Evolutionary conservation across 257 asterid genomes (phyloP).

Genomic region (Ocimum tenuiflorum): DNA sequence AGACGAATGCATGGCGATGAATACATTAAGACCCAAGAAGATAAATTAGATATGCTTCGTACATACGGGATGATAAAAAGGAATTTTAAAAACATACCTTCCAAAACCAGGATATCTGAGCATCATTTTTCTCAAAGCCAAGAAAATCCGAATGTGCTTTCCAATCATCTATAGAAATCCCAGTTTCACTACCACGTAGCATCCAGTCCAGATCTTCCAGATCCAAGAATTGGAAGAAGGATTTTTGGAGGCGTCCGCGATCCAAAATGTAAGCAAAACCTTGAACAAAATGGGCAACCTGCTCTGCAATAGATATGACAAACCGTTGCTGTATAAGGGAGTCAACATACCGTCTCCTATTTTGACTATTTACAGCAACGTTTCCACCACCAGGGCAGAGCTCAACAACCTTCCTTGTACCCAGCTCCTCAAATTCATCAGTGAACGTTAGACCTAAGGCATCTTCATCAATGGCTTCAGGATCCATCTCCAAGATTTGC

Average conservation of each 20-base stretch:
- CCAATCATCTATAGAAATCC: conserved; percentile 88
- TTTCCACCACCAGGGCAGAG: conserved; percentile 61
- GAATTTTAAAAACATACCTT: conserved; percentile 42
- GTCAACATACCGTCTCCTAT: conserved; percentile 66
- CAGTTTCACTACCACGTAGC: conserved; percentile 74
- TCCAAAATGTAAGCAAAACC: conserved; percentile 69
- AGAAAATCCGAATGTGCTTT: conserved; percentile 74
- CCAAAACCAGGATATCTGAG: conserved; percentile 93
- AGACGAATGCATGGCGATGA: background rate
- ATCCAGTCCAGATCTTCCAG: conserved; percentile 77
- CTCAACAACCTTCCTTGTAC: conserved; percentile 66
- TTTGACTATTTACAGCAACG: conserved; percentile 61
- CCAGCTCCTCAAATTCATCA: conserved; percentile 75
- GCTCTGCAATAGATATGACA: conserved; percentile 58
- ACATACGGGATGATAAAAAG: background rate
- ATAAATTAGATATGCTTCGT: background rate
- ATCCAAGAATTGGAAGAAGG: conserved; percentile 65
- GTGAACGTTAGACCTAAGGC: conserved; percentile 77
- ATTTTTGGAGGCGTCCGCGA: conserved; percentile 30
- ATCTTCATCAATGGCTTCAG: conserved; percentile 75
- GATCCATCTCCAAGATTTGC: conserved; percentile 84
- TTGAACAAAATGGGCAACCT: conserved; percentile 50
- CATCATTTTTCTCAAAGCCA: conserved; percentile 68
- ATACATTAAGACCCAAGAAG: background rate
- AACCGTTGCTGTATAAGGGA: conserved; percentile 67